These are phyloP conservation scores for Coemansia sp. DNA, from an alignment of 192 early-diverging fungal species.

Conservation along the genomic window DNA sequence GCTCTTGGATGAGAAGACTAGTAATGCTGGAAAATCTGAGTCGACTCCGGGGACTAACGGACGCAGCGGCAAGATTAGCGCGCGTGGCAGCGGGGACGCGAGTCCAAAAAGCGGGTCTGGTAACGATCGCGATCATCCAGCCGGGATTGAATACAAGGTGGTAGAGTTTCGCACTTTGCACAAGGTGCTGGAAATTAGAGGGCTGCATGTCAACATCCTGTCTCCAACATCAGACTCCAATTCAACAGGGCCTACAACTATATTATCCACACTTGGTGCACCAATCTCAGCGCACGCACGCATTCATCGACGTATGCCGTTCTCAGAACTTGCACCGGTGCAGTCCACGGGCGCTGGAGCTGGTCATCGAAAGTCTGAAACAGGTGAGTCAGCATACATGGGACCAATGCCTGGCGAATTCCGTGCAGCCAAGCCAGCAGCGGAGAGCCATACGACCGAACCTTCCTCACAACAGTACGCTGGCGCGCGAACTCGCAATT, in stretches of 20 bases:
- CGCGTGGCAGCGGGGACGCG: conserved; percentile 12
- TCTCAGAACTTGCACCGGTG: conserved; percentile 49
- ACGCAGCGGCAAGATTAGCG: conserved; percentile 10
- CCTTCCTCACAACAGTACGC: background rate
- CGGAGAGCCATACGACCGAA: conserved; percentile 1
- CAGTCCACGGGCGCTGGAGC: conserved; percentile 14
- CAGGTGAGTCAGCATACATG: conserved; percentile 44
- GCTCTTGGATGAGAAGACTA: conserved; percentile 39
- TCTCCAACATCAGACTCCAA: background rate
- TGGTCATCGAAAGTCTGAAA: conserved; percentile 1
- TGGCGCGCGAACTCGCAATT: conserved; percentile 23
- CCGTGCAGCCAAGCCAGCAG: conserved; percentile 30
- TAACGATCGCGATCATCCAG: conserved; percentile 28
- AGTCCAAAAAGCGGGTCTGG: conserved; percentile 18
- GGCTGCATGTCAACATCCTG: conserved; percentile 27
- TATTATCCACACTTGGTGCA: conserved; percentile 35
- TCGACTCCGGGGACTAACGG: conserved; percentile 2
- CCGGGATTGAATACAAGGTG: conserved; percentile 49
- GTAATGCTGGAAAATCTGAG: conserved; percentile 11
- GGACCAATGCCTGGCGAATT: conserved; percentile 56
- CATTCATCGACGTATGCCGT: conserved; percentile 52
- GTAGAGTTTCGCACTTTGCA: conserved; percentile 41
- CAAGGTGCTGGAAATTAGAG: conserved; percentile 40
- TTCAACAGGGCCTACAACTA: background rate
- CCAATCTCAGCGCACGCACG: conserved; percentile 45